These are phyloP conservation scores for Picochlorum costavermella DNA, from an alignment of 139 green algal species.

Conservation along the genomic window DNA sequence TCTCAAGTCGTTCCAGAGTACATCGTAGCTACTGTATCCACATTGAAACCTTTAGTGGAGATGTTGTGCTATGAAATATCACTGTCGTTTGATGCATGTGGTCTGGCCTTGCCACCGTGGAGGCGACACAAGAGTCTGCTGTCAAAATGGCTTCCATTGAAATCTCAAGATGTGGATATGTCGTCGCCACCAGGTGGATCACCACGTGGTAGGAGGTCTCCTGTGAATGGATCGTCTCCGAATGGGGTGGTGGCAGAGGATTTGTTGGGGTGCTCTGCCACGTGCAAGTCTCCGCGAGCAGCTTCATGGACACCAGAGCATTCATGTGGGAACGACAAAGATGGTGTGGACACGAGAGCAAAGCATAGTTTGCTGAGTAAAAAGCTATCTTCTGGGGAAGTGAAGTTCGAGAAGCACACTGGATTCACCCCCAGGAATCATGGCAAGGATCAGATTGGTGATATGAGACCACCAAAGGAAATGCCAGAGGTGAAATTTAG, in stretches of 20 bases:
- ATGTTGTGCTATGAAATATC: slow-evolving; percentile 49
- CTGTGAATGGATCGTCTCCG: neutral
- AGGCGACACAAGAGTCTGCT: slow-evolving; percentile 47
- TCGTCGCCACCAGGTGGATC: slow-evolving; percentile 12
- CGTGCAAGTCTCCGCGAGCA: no score
- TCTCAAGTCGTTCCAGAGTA: slow-evolving; percentile 37
- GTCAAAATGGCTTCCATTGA: slow-evolving; percentile 42
- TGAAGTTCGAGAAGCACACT: neutral
- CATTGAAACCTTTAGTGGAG: slow-evolving; percentile 36
- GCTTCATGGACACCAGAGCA: no score
- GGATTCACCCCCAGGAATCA: neutral
- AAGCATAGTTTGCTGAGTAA: no score
- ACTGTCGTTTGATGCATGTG: slow-evolving; percentile 37
- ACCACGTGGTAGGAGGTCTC: slow-evolving; percentile 12
- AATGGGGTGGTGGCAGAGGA: neutral
- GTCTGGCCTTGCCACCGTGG: slow-evolving; percentile 57
- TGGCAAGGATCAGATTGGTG: neutral
- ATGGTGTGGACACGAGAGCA: no score
- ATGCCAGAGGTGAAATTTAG: neutral
- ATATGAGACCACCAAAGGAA: neutral
- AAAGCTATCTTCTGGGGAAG: no score
- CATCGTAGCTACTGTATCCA: slow-evolving; percentile 40
- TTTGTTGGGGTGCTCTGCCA: no score
- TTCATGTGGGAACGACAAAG: no score
- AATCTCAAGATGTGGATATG: slow-evolving; percentile 21